Conservation (phyloP, 192 early-diverging fungal species). For the Umbelopsis sp. region DNA sequence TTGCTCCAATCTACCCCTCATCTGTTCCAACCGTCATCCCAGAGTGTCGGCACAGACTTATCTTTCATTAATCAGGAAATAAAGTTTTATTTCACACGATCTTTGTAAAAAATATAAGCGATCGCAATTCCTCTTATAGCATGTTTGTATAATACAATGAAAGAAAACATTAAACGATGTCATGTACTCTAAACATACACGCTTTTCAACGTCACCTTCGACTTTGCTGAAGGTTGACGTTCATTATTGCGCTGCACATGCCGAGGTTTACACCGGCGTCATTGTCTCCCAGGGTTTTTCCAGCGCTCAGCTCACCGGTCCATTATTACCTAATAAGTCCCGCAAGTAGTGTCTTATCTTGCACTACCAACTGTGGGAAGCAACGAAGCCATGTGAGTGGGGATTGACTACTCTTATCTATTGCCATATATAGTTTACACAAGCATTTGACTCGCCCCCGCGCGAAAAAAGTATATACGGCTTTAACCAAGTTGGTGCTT, state of each 20-base stretch:
- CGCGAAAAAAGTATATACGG: too few species aligned
- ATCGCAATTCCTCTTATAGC: neutral
- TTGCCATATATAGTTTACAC: slow-evolving; percentile 1
- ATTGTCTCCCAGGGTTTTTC: too few species aligned
- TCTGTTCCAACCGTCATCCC: too few species aligned
- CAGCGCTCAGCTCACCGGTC: neutral
- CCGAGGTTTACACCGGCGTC: too few species aligned
- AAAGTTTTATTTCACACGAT: slow-evolving; percentile 18
- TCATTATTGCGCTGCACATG: too few species aligned
- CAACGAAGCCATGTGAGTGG: slow-evolving; percentile 18
- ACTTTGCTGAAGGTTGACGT: too few species aligned
- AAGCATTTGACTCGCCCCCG: slow-evolving; percentile 3
- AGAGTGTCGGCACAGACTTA: slow-evolving; percentile 8
- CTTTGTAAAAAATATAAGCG: neutral
- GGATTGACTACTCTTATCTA: slow-evolving; percentile 10
- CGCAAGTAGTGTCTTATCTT: slow-evolving; percentile 8
- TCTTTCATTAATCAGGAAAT: slow-evolving; percentile 20
- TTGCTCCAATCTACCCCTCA: too few species aligned
- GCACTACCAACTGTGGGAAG: slow-evolving; percentile 15
- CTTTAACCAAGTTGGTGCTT: too few species aligned
- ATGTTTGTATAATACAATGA: neutral
- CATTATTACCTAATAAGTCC: slow-evolving; percentile 16
- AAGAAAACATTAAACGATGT: neutral
- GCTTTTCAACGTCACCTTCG: neutral
- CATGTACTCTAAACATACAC: neutral